A percentile compares a stretch with the other conserved stretches of the same genome.
phyloP scores from a whole-genome alignment of 2,329 filamentous ascomycete species.

The Beauveria rudraprayagi region DNA sequence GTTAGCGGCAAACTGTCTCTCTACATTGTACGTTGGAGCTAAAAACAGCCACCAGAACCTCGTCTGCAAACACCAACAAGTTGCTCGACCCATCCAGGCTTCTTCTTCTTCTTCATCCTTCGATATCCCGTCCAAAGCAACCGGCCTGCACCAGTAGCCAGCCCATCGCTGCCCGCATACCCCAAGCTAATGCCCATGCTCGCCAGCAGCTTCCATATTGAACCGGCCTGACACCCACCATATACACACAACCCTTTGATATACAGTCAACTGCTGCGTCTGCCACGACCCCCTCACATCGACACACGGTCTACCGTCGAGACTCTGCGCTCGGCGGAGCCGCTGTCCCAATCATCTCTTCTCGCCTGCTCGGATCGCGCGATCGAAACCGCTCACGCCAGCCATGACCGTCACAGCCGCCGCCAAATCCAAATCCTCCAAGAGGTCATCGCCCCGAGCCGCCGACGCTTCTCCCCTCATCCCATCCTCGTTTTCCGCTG shows the following conservation, averaged over 20 bases:
- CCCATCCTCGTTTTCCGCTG: neutral
- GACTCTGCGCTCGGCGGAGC: constrained; percentile 9
- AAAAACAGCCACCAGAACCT: neutral
- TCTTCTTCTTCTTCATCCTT: neutral
- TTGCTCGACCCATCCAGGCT: neutral
- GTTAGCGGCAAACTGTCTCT: neutral
- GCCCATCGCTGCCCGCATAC: neutral
- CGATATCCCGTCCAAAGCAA: neutral
- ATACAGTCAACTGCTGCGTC: neutral
- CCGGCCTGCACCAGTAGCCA: neutral
- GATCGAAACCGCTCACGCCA: neutral
- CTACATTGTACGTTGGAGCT: neutral
- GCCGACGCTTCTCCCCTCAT: neutral
- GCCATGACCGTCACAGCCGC: neutral
- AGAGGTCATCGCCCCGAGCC: constrained; percentile 3
- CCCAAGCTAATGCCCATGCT: neutral
- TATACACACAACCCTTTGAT: neutral
- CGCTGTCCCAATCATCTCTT: neutral
- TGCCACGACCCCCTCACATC: neutral
- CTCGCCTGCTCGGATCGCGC: neutral
- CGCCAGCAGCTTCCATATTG: neutral
- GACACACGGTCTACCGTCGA: constrained; percentile 9
- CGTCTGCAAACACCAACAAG: neutral
- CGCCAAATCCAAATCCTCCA: neutral
- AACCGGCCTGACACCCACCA: neutral